These are phyloP conservation scores for Phytophthora palmivora DNA, from an alignment of 352 stramenopile genomes.

Conservation along the genomic window DNA sequence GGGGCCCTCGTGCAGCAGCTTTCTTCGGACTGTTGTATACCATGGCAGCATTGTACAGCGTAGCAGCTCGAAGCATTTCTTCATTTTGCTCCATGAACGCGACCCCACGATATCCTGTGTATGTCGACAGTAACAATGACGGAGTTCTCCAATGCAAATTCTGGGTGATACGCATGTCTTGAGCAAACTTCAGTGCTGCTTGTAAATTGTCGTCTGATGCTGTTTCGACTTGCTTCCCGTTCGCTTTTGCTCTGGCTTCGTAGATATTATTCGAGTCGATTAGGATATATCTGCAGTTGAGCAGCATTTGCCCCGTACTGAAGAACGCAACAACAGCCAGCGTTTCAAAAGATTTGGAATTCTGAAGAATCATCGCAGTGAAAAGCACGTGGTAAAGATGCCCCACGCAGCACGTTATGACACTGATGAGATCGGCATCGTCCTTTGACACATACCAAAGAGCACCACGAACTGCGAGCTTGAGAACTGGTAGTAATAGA, in stretches of 20 bases:
- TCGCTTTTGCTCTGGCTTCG: constrained; percentile 6
- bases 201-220: background rate
- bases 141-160: constrained; percentile 32
- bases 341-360: constrained; percentile 42
- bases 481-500: constrained; percentile 43
- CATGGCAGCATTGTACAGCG: constrained; percentile 9
- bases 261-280: constrained; percentile 10
- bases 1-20: background rate
- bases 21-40: constrained; percentile 17
- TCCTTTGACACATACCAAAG: constrained; percentile 30
- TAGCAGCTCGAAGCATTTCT: constrained; percentile 21
- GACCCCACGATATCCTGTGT: constrained; percentile 25
- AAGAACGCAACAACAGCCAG: constrained; percentile 36
- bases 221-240: background rate
- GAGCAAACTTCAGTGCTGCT: constrained; percentile 9
- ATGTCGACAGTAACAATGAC: constrained; percentile 35
- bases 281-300: constrained; percentile 33
- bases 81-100: constrained; percentile 23
- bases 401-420: constrained; percentile 36
- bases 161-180: constrained; percentile 23
- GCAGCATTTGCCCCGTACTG: constrained; percentile 39
- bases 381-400: constrained; percentile 61
- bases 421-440: constrained; percentile 38
- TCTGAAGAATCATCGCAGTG: constrained; percentile 48
- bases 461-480: constrained; percentile 34